These are phyloP conservation scores for Macrolepiota fuliginosa DNA, from an alignment of 768 basidiomycete genomes.

Conservation along the genomic window DNA sequence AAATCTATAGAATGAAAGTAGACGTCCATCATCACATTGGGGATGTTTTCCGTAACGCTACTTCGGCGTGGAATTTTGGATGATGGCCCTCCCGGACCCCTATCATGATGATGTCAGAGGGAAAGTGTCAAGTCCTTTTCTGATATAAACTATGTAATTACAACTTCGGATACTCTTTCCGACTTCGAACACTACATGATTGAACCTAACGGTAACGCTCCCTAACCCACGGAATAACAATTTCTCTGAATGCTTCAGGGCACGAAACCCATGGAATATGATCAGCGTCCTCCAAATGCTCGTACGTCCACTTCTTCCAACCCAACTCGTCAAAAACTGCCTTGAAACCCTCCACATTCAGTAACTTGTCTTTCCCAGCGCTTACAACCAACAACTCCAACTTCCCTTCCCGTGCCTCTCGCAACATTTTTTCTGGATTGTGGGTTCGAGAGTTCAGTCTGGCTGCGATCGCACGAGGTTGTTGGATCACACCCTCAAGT, in stretches of 20 bases:
- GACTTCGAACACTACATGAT: neutral
- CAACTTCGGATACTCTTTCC: neutral
- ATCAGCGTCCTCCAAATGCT: conserved; percentile 22
- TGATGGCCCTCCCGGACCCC: too few relatives aligned
- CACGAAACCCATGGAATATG: conserved; percentile 28
- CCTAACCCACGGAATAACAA: conserved; percentile 22
- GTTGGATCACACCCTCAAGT: conserved; percentile 24
- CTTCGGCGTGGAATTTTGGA: too few relatives aligned
- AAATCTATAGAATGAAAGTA: too few relatives aligned
- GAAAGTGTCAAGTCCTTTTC: too few relatives aligned
- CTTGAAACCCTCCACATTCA: conserved; percentile 20
- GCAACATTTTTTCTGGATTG: conserved; percentile 20
- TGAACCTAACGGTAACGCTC: neutral
- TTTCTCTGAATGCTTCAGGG: conserved; percentile 20
- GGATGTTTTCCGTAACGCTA: too few relatives aligned
- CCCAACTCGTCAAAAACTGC: conserved; percentile 23
- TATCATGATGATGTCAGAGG: too few relatives aligned
- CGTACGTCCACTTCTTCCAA: conserved; percentile 20
- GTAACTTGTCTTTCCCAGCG: conserved; percentile 24
- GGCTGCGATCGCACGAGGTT: conserved; percentile 21
- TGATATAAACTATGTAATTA: neutral
- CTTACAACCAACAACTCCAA: conserved; percentile 25
- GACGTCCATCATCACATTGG: too few relatives aligned
- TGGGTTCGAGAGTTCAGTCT: conserved; percentile 23
- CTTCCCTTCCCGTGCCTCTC: conserved; percentile 20